Percentiles rank a stretch among this genome's conserved stretches.
Conservation (phyloP, 495 filamentous ascomycete species). For the Oidiodendron maius region DNA sequence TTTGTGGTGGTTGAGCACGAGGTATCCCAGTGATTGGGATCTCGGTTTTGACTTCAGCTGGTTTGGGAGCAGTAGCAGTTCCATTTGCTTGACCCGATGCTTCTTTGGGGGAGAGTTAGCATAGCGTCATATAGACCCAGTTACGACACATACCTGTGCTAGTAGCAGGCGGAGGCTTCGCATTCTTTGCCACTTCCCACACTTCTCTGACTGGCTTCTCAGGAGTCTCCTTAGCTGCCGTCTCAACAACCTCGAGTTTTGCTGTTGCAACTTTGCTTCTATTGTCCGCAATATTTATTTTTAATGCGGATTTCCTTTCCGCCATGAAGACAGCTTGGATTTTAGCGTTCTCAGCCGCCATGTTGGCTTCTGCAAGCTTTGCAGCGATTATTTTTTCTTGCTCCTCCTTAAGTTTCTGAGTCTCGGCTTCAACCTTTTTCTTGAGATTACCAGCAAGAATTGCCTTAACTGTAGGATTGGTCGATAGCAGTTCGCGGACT, state of each 20-base stretch:
- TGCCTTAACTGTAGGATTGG: slow-evolving; percentile 55
- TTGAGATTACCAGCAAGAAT: slow-evolving; percentile 67
- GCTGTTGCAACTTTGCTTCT: slow-evolving; percentile 55
- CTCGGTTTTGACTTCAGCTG: slow-evolving; percentile 17
- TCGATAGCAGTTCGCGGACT: slow-evolving; percentile 56
- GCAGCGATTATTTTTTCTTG: slow-evolving; percentile 33
- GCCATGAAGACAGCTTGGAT: slow-evolving; percentile 49
- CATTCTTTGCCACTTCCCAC: slow-evolving; percentile 70
- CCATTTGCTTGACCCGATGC: slow-evolving; percentile 11
- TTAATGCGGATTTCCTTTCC: slow-evolving; percentile 59
- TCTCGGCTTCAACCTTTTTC: slow-evolving; percentile 52
- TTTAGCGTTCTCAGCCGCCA: slow-evolving; percentile 43
- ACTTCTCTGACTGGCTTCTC: slow-evolving; percentile 75
- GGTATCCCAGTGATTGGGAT: not conserved
- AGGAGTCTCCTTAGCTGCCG: slow-evolving; percentile 77
- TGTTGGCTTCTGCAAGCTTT: slow-evolving; percentile 35
- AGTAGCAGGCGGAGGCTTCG: slow-evolving; percentile 43
- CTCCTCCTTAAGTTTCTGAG: slow-evolving; percentile 45
- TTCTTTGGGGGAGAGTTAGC: not conserved
- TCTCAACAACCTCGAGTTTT: slow-evolving; percentile 73
- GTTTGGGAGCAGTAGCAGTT: slow-evolving; percentile 5
- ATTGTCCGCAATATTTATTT: slow-evolving; percentile 76
- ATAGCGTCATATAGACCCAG: not conserved
- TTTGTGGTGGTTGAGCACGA: slow-evolving; percentile 5
- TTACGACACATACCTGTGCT: slow-evolving; percentile 6